These are phyloP conservation scores for Mortierella sp. DNA, from an alignment of 371 early-diverging fungal genomes.

Conservation along the genomic window DNA sequence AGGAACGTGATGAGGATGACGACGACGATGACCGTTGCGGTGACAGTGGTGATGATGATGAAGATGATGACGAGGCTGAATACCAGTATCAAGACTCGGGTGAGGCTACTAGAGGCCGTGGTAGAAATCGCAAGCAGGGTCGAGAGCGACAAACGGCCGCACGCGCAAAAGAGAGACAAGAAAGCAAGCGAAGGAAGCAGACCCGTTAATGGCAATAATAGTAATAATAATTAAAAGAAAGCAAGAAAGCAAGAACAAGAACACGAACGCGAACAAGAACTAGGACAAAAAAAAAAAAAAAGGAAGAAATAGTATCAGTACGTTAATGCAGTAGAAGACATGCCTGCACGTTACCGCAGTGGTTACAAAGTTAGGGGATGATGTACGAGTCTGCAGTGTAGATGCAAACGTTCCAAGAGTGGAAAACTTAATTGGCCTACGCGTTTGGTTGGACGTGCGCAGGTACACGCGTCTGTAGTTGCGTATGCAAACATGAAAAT, in stretches of 20 bases:
- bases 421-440: no score
- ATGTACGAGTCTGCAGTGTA: no score
- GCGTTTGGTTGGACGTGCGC: no score
- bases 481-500: no score
- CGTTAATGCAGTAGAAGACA: no score
- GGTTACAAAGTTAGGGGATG: no score
- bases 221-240: conserved; percentile 1
- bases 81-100: conserved; percentile 2
- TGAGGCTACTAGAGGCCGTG: background rate
- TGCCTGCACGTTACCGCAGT: no score
- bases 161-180: conserved; percentile 17
- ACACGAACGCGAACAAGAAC: no score
- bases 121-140: conserved; percentile 16
- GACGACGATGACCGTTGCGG: conserved; percentile 12
- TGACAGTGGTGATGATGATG: conserved; percentile 14
- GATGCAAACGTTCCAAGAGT: no score
- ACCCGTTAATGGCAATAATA: background rate
- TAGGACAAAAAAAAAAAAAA: no score
- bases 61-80: conserved; percentile 11
- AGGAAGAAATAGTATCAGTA: no score
- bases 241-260: background rate
- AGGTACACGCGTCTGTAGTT: no score
- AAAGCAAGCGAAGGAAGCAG: conserved; percentile 33
- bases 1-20: conserved; percentile 13
- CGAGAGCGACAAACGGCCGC: conserved; percentile 9